phyloP scores from a whole-genome alignment of 192 early-diverging fungal genomes.

The Lobulomyces angularis region DNA sequence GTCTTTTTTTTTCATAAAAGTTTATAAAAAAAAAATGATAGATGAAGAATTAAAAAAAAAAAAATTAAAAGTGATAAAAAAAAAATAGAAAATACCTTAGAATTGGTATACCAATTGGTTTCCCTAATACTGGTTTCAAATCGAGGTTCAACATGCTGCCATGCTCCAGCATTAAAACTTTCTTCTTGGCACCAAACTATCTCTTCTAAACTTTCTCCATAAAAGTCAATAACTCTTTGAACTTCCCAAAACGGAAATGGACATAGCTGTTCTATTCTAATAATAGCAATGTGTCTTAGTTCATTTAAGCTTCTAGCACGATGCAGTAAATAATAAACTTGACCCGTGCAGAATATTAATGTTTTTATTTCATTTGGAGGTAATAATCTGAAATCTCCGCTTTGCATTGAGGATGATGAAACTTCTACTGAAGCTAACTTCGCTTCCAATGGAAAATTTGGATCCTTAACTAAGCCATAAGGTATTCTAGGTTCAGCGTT shows the following conservation, averaged over 20 bases:
- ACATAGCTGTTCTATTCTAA: conserved; percentile 83
- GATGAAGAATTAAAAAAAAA: no score
- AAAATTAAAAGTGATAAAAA: no score
- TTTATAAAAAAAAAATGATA: no score
- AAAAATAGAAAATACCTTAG: conserved; percentile 25
- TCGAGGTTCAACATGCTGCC: conserved; percentile 77
- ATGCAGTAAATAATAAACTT: conserved; percentile 90
- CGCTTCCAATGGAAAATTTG: conserved; percentile 4
- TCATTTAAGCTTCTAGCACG: conserved; percentile 85
- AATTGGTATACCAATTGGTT: conserved; percentile 57
- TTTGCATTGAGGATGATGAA: not conserved
- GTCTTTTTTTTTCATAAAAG: no score
- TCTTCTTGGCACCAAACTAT: conserved; percentile 95
- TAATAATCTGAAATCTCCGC: conserved; percentile 50
- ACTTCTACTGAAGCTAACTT: not conserved
- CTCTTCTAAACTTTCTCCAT: conserved; percentile 66
- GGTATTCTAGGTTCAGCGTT: conserved; percentile 38
- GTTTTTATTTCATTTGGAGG: conserved; percentile 78
- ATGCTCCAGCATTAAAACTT: conserved; percentile 85
- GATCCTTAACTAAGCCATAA: conserved; percentile 17
- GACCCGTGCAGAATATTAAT: conserved; percentile 89
- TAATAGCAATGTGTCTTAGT: conserved; percentile 77
- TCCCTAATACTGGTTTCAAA: conserved; percentile 67
- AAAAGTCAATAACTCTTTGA: conserved; percentile 75
- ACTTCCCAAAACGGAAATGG: conserved; percentile 93